phyloP scores from a whole-genome alignment of 257 asterid species.

The Scutellaria barbata region DNA sequence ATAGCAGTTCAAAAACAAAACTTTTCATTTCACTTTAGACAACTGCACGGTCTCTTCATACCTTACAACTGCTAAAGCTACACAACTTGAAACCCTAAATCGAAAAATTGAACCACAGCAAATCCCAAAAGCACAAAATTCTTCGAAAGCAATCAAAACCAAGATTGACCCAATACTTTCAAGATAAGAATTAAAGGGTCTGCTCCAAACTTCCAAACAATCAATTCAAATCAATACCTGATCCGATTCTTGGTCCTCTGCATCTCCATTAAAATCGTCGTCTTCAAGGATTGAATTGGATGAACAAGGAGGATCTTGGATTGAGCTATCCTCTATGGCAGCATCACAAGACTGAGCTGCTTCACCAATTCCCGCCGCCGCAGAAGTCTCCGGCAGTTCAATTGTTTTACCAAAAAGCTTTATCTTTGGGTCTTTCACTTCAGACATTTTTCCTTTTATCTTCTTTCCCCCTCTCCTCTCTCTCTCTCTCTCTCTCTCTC shows the following conservation, averaged over 20 bases:
- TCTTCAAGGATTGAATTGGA: conserved; percentile 48
- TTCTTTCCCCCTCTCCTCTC: not conserved
- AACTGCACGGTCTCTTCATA: not conserved
- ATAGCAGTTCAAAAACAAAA: conserved; percentile 13
- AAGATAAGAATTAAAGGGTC: conserved; percentile 19
- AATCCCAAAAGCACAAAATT: conserved; percentile 20
- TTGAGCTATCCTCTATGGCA: conserved; percentile 39
- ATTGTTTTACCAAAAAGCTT: conserved; percentile 87
- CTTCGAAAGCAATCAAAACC: conserved; percentile 34
- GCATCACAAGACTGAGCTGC: conserved; percentile 41
- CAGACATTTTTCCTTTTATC: conserved; percentile 48
- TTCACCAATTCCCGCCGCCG: conserved; percentile 33
- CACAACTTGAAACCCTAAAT: conserved; percentile 29
- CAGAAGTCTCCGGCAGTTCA: conserved; percentile 55
- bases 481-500: conserved; percentile 22
- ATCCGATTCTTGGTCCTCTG: conserved; percentile 43
- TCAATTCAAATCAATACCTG: conserved; percentile 47
- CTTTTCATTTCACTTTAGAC: conserved; percentile 6
- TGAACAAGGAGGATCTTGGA: conserved; percentile 44
- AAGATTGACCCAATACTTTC: conserved; percentile 42
- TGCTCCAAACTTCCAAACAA: conserved; percentile 2
- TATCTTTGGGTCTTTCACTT: conserved; percentile 68
- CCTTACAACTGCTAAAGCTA: not conserved
- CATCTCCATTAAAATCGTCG: conserved; percentile 39
- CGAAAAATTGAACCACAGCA: conserved; percentile 15